phyloP scores from a whole-genome alignment of 768 basidiomycete species.

The Imleria badia region DNA sequence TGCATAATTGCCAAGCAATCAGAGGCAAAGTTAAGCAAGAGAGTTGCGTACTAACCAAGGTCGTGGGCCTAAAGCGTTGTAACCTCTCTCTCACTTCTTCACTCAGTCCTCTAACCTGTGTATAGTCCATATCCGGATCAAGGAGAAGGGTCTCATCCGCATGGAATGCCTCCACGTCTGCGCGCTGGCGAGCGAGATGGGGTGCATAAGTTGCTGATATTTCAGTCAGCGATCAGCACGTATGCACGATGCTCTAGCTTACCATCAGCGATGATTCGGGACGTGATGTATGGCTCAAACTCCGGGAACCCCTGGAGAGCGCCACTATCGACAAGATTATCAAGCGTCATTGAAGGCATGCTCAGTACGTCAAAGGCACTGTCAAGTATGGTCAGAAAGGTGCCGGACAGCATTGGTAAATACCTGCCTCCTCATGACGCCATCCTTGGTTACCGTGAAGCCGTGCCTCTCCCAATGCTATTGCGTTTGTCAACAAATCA shows the following conservation, averaged over 20 bases:
- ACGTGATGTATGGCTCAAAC: slow-evolving; percentile 51
- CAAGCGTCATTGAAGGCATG: slow-evolving; percentile 50
- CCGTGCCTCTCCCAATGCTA: slow-evolving; percentile 47
- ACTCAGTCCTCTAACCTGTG: slow-evolving; percentile 63
- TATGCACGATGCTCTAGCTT: slow-evolving; percentile 10
- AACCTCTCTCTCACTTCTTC: slow-evolving; percentile 73
- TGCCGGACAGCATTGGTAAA: not conserved
- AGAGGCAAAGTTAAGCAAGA: not conserved
- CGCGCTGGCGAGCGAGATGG: slow-evolving; percentile 68
- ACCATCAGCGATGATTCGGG: slow-evolving; percentile 75
- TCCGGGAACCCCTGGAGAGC: slow-evolving; percentile 36
- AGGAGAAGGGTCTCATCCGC: slow-evolving; percentile 73
- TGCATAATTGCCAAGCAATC: slow-evolving; percentile 27
- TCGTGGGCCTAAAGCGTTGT: slow-evolving; percentile 58
- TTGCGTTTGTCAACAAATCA: not conserved
- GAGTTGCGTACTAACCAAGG: slow-evolving; percentile 48
- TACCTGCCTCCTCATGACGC: slow-evolving; percentile 42
- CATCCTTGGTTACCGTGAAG: slow-evolving; percentile 41
- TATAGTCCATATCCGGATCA: slow-evolving; percentile 71
- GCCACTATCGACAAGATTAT: slow-evolving; percentile 48
- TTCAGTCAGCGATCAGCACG: not conserved
- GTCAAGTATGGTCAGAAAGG: not conserved
- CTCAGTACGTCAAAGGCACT: slow-evolving; percentile 79
- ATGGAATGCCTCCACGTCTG: slow-evolving; percentile 71
- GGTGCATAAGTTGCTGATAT: slow-evolving; percentile 57